Evolutionary conservation across 2,329 filamentous ascomycete genomes (phyloP).

Genomic region (Ceratocystis colombiana): DNA sequence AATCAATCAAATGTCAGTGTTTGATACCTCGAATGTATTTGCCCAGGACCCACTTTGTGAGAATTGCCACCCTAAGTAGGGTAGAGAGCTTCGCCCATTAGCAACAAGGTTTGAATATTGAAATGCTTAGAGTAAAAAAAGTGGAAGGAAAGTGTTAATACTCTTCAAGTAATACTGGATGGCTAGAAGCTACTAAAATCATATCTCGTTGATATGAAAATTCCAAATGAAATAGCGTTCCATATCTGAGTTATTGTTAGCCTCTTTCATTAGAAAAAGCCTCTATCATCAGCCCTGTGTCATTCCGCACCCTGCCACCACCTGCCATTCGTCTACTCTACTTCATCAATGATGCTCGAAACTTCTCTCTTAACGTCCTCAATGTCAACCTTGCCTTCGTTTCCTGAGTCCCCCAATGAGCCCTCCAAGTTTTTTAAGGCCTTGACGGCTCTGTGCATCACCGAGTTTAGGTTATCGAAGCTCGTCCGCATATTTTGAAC

Average conservation of each 20-base stretch:
- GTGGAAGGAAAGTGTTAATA: too few species aligned
- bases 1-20: conserved; percentile 4
- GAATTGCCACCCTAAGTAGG: conserved; percentile 11
- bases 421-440: conserved; percentile 12
- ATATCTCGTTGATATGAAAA: too few species aligned
- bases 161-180: too few species aligned
- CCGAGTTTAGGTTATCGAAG: conserved; percentile 1
- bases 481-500: background rate
- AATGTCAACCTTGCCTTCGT: background rate
- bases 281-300: background rate
- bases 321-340: background rate
- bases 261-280: background rate
- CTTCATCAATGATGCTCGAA: conserved; percentile 18
- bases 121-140: too few species aligned
- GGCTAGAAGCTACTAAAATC: too few species aligned
- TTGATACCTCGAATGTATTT: conserved; percentile 8
- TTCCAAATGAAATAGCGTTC: too few species aligned
- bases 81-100: background rate
- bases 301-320: background rate
- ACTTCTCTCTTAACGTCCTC: conserved; percentile 12
- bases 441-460: conserved; percentile 8
- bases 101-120: background rate
- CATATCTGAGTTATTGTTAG: too few species aligned
- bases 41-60: conserved; percentile 14
- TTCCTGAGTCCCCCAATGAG: background rate